These are phyloP conservation scores for Plasmodium falciparum DNA, from an alignment of 169 alveolate species.

Conservation along the genomic window DNA sequence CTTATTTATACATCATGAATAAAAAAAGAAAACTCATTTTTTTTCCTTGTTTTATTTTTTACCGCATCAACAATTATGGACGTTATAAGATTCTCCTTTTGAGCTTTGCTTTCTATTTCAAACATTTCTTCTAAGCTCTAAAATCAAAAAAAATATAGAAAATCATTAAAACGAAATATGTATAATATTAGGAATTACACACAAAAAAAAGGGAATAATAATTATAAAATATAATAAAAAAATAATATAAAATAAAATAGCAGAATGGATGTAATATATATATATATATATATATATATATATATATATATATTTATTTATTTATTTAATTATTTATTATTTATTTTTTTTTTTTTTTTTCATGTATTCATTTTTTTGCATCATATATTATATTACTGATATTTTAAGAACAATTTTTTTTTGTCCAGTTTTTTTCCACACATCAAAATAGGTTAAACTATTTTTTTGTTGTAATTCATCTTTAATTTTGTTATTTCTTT, in stretches of 20 bases:
- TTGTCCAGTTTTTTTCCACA: slow-evolving; percentile 82
- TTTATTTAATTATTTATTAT: too few species aligned
- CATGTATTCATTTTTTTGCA: too few species aligned
- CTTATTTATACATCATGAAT: too few species aligned
- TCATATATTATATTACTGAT: slow-evolving; percentile 41
- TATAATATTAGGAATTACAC: not conserved
- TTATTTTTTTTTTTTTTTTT: not conserved
- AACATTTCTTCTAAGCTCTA: slow-evolving; percentile 85
- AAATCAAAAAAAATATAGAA: slow-evolving; percentile 14
- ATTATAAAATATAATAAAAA: not conserved
- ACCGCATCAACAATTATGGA: slow-evolving; percentile 89
- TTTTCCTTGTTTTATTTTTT: not conserved
- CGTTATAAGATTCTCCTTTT: slow-evolving; percentile 80
- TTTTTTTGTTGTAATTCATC: slow-evolving; percentile 6
- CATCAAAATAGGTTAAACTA: slow-evolving; percentile 38
- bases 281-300: too few species aligned
- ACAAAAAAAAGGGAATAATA: not conserved
- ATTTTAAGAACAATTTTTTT: slow-evolving; percentile 87
- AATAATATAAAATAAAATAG: not conserved
- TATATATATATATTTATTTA: too few species aligned
- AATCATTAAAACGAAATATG: not conserved
- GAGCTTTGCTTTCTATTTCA: slow-evolving; percentile 85
- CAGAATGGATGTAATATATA: not conserved
- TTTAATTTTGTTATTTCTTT: slow-evolving; percentile 46
- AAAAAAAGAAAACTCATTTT: not conserved